Conservation (phyloP, 306 rosid species). For the Prunus kanzakura region DNA sequence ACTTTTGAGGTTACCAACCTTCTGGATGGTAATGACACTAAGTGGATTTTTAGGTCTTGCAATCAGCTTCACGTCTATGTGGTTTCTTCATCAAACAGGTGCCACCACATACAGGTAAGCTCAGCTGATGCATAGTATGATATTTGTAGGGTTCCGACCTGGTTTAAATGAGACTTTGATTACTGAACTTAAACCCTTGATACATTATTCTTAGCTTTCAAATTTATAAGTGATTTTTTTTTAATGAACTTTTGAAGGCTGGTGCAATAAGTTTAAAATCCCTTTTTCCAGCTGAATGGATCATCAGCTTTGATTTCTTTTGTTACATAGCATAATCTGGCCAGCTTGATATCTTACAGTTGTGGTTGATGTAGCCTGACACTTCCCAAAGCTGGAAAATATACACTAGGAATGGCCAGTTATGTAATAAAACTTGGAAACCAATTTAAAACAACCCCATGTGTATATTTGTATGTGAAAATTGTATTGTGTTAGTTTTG, state of each 20-base stretch:
- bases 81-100: slow-evolving; percentile 99
- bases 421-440: not conserved
- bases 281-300: not conserved
- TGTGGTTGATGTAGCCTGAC: not conserved
- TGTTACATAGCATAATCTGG: not conserved
- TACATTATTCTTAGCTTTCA: not conserved
- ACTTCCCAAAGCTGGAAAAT: too few species aligned
- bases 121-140: not conserved
- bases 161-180: not conserved
- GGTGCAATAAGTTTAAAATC: not conserved
- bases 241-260: not conserved
- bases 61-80: slow-evolving; percentile 98
- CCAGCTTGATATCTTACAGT: not conserved
- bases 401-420: not conserved
- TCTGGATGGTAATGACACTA: slow-evolving; percentile 89
- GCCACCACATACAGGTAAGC: slow-evolving; percentile 95
- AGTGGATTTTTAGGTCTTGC: slow-evolving; percentile 95
- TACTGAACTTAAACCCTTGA: not conserved
- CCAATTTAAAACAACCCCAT: not conserved
- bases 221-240: not conserved
- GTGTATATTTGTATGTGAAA: not conserved
- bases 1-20: slow-evolving; percentile 77
- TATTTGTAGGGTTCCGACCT: not conserved
- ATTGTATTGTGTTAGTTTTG: not conserved
- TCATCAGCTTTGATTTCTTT: not conserved